Evolutionary conservation across 2,329 filamentous ascomycete genomes (phyloP).

Genomic region (Fusarium buxicola): DNA sequence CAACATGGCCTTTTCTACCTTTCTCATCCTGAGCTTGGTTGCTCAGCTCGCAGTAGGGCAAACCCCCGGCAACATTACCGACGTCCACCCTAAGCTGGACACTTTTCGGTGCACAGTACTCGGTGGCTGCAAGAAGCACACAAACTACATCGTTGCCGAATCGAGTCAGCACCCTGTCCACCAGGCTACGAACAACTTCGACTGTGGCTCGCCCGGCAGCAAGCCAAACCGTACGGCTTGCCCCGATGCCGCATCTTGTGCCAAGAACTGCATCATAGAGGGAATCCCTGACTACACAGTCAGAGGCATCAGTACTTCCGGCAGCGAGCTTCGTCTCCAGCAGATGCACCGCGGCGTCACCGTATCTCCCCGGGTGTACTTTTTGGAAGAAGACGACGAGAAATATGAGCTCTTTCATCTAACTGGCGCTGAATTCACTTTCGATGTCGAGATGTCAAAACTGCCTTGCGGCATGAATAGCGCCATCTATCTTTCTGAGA

Average conservation of each 20-base stretch:
- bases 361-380: slow-evolving; percentile 64
- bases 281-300: slow-evolving; percentile 60
- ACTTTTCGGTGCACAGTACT: slow-evolving; percentile 65
- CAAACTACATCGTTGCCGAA: slow-evolving; percentile 63
- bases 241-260: slow-evolving; percentile 62
- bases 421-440: slow-evolving; percentile 71
- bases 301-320: slow-evolving; percentile 50
- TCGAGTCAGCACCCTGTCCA: slow-evolving; percentile 60
- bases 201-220: slow-evolving; percentile 42
- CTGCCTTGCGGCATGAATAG: slow-evolving; percentile 76
- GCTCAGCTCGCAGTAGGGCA: slow-evolving; percentile 47
- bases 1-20: slow-evolving; percentile 13
- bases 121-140: slow-evolving; percentile 60
- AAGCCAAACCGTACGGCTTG: slow-evolving; percentile 58
- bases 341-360: slow-evolving; percentile 23
- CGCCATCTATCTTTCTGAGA: slow-evolving; percentile 69
- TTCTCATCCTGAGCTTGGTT: slow-evolving; percentile 17
- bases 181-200: slow-evolving; percentile 50
- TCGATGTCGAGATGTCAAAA: slow-evolving; percentile 73
- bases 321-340: slow-evolving; percentile 47
- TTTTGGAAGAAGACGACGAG: slow-evolving; percentile 64
- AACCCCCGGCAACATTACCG: slow-evolving; percentile 54
- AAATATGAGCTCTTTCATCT: slow-evolving; percentile 71
- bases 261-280: slow-evolving; percentile 66
- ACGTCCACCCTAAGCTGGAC: slow-evolving; percentile 63